These are phyloP conservation scores for Saturnispora hagleri DNA, from an alignment of 805 yeast species.

Conservation along the genomic window DNA sequence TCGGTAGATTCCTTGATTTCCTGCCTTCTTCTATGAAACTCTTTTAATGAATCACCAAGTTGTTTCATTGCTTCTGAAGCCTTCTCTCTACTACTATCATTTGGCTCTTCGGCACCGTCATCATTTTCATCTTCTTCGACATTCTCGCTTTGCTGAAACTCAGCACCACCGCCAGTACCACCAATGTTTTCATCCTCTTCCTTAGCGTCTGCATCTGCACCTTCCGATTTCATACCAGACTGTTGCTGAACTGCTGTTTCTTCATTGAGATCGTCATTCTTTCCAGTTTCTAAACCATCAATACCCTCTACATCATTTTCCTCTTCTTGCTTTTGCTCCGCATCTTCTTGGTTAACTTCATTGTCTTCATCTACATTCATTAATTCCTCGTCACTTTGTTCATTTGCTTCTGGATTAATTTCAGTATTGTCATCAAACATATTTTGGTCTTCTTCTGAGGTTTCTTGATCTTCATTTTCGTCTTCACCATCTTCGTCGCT, in stretches of 20 bases:
- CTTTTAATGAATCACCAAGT: conserved; percentile 85
- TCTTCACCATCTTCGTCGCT: conserved; percentile 24
- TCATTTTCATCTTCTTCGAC: conserved; percentile 33
- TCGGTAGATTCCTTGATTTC: conserved; percentile 70
- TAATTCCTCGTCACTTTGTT: conserved; percentile 24
- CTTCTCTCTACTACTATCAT: conserved; percentile 53
- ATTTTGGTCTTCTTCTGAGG: conserved; percentile 16
- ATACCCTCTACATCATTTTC: conserved; percentile 25
- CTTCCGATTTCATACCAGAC: conserved; percentile 28
- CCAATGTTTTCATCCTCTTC: conserved; percentile 55
- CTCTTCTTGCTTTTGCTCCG: conserved; percentile 24
- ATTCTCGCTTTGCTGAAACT: conserved; percentile 32
- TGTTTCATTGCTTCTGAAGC: conserved; percentile 76
- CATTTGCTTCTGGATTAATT: conserved; percentile 23
- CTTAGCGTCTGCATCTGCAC: conserved; percentile 30
- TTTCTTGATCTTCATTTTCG: conserved; percentile 26
- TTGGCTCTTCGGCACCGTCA: conserved; percentile 37
- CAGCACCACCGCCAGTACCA: conserved; percentile 45
- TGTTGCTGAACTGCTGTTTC: conserved; percentile 29
- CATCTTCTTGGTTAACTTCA: conserved; percentile 21
- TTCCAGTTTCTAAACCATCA: conserved; percentile 27
- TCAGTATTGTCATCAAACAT: conserved; percentile 16
- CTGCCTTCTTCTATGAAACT: conserved; percentile 82
- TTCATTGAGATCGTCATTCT: conserved; percentile 25
- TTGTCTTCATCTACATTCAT: conserved; percentile 23